phyloP scores from a whole-genome alignment of 345 rosid species.

The Citrus unshiu region DNA sequence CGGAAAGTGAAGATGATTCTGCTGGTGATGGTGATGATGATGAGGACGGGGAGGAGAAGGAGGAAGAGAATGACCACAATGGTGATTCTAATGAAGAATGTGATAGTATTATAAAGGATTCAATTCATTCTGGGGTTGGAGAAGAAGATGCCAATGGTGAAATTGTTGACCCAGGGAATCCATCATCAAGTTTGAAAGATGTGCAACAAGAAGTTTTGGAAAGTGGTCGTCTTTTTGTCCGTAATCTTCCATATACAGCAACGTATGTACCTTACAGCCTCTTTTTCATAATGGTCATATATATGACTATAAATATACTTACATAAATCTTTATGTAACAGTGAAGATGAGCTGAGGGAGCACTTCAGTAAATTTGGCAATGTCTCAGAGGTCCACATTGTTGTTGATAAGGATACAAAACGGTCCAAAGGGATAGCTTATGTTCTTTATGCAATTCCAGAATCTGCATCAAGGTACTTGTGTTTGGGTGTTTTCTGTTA shows the following conservation, averaged over 20 bases:
- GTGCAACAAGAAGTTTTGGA: slow-evolving; percentile 37
- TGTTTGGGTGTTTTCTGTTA: neutral
- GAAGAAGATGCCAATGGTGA: slow-evolving; percentile 40
- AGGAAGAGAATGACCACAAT: slow-evolving; percentile 19
- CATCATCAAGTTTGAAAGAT: slow-evolving; percentile 30
- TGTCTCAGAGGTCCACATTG: slow-evolving; percentile 71
- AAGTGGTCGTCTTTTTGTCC: slow-evolving; percentile 74
- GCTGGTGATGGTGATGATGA: slow-evolving; percentile 17
- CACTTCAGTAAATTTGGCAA: slow-evolving; percentile 63
- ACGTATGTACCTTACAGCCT: slow-evolving; percentile 36
- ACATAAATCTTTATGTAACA: slow-evolving; percentile 22
- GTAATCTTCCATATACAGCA: slow-evolving; percentile 77
- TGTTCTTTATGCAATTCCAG: slow-evolving; percentile 53
- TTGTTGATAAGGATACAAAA: slow-evolving; percentile 86
- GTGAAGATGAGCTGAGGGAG: slow-evolving; percentile 89
- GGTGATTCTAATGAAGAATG: slow-evolving; percentile 18
- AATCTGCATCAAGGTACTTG: slow-evolving; percentile 73
- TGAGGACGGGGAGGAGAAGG: slow-evolving; percentile 11
- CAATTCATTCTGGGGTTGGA: slow-evolving; percentile 22
- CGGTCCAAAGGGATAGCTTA: slow-evolving; percentile 90
- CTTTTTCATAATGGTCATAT: neutral
- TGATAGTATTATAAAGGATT: slow-evolving; percentile 11
- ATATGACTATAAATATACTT: slow-evolving; percentile 1
- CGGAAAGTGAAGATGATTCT: slow-evolving; percentile 45
- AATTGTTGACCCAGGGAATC: slow-evolving; percentile 28